These are phyloP conservation scores for Anthostomella pinea DNA, from an alignment of 2,329 filamentous ascomycete genomes.

Conservation along the genomic window DNA sequence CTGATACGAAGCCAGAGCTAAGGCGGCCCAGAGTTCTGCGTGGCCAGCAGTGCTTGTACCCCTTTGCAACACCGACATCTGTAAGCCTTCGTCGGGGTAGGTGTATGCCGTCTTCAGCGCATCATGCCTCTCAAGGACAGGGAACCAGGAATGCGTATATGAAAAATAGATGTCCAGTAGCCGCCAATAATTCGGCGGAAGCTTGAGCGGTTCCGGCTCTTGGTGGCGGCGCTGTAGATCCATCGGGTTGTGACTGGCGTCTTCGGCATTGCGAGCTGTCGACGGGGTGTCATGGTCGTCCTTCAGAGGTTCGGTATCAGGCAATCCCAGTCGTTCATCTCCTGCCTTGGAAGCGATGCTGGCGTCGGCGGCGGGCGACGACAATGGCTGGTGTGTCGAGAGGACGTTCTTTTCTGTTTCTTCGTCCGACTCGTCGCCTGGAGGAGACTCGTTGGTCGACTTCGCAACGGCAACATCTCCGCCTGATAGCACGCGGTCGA, in stretches of 20 bases:
- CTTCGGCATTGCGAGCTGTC: not conserved
- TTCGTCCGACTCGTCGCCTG: constrained; percentile 28
- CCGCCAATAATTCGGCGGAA: constrained; percentile 55
- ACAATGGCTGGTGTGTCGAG: constrained; percentile 4
- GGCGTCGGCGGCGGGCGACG: constrained; percentile 1
- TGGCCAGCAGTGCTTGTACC: constrained; percentile 41
- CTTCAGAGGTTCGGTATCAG: not conserved
- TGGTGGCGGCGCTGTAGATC: constrained; percentile 1
- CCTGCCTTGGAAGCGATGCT: constrained; percentile 1
- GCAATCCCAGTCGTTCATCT: constrained; percentile 1
- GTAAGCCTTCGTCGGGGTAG: constrained; percentile 38
- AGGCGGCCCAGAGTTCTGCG: constrained; percentile 58
- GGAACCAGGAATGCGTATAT: constrained; percentile 75
- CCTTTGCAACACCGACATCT: constrained; percentile 23
- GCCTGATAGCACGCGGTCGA: constrained; percentile 59
- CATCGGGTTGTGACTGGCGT: not conserved
- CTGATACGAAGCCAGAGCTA: constrained; percentile 58
- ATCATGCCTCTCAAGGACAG: constrained; percentile 66
- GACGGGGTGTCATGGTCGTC: constrained; percentile 1
- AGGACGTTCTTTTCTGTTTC: too few relatives aligned
- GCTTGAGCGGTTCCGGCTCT: constrained; percentile 24
- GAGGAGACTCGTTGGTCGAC: constrained; percentile 30
- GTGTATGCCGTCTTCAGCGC: constrained; percentile 48
- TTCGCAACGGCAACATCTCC: constrained; percentile 31
- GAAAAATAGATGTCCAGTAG: constrained; percentile 72